Evolutionary conservation across 345 rosid species (phyloP), one percentile per base, ranked within the genome.

Genomic region (Corchorus capsularis): DNA sequence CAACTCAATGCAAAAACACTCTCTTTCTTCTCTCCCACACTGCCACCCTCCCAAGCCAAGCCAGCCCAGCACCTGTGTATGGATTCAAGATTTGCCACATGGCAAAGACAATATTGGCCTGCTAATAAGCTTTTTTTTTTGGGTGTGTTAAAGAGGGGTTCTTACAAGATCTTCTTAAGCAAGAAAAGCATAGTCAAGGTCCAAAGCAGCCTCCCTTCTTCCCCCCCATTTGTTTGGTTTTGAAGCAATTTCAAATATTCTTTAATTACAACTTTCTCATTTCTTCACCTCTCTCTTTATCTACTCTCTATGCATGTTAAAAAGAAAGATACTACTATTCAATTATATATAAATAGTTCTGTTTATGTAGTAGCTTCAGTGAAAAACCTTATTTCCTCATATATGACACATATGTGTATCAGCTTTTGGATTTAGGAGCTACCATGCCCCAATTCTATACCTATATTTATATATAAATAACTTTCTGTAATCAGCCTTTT

Each of bases 181-280:
- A 89, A 89, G 91, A 84, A 89, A 89, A 89, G 93, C 90, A 87
- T 76, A 83, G 90, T 86, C 91, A 86, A 85, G 83, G 85, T 87
- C 81, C 85, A 86, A 85, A 85, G 85, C 79, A 69, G 85, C 75
- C 3, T 62, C 17, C 35, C 9, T 11, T 34, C 35, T 20, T 15
- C 16, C 20, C 10, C 10, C 63, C 57, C 43, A 35, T 55, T 69
- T n/a, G 64, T 63, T 68, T 68, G 70, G 72, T 46, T 69, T 76
- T 15, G 68, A 61, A 76, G 37, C 78, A 65, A 75, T 77, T 83
- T 82, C 77, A 78, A 84, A 17, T 19, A 35, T 11, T 69, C 72
- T 78, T 78, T 75, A 67, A 55, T 70, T 63, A 12, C 63, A 54
- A 20, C 60, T 41, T 72, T 78, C 15, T 59, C 57, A 35, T 67